Evolutionary conservation across 805 yeast genomes (phyloP).

Genomic region (Suhomyces prunicola): DNA sequence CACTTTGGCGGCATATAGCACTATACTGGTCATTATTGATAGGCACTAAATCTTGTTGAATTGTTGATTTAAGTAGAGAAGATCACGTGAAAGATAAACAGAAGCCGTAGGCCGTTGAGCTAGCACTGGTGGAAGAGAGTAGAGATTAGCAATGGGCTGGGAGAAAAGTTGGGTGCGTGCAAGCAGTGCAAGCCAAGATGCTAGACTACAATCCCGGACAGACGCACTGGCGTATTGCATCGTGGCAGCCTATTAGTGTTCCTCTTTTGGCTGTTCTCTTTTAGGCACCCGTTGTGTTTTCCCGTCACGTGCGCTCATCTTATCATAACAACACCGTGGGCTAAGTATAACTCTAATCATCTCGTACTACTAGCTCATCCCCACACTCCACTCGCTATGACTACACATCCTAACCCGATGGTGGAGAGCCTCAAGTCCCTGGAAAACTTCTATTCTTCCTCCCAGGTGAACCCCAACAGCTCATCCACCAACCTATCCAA

Average conservation of each 20-base stretch:
- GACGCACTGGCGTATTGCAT: no score
- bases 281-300: no score
- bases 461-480: conserved; percentile 35
- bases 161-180: no score
- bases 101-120: background rate
- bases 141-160: no score
- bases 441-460: conserved; percentile 3
- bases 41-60: background rate
- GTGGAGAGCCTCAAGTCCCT: background rate
- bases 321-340: background rate
- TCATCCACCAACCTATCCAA: conserved; percentile 34
- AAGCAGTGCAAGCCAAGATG: no score
- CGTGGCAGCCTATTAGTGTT: no score
- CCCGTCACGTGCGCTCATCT: background rate
- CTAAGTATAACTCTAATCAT: background rate
- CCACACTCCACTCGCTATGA: background rate
- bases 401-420: background rate
- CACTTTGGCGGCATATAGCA: conserved; percentile 23
- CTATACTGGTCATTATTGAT: conserved; percentile 23
- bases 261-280: background rate
- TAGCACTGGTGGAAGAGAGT: background rate
- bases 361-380: background rate
- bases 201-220: no score
- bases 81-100: background rate
- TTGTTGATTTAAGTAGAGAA: background rate